Percentiles rank a stretch among this genome's conserved stretches.
Evolutionary conservation across 1,284 basidiomycete species (phyloP).

Genomic region (Cutaneotrichosporon sp.): DNA sequence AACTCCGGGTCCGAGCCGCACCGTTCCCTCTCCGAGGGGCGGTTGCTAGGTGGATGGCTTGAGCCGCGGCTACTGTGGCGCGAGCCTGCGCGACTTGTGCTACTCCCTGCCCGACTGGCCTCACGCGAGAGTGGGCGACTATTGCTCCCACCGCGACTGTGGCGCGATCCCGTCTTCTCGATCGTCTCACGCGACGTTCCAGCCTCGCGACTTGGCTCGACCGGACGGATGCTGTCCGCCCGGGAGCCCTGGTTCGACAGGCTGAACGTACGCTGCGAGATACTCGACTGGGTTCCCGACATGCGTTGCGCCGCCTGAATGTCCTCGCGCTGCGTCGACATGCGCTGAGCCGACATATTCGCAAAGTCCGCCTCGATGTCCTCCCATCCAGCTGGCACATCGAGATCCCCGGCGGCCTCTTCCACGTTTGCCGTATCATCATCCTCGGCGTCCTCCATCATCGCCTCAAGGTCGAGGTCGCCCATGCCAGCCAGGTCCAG

Average conservation of each 20-base stretch:
- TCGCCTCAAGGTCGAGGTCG: constrained; percentile 23
- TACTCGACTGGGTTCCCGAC: background rate
- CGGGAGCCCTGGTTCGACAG: background rate
- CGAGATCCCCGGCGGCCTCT: background rate
- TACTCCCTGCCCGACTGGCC: background rate
- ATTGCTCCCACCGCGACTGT: too few relatives aligned
- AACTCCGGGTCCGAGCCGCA: background rate
- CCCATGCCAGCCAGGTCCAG: constrained; percentile 28
- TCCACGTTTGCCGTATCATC: constrained; percentile 2
- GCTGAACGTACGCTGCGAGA: background rate
- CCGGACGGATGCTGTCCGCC: background rate
- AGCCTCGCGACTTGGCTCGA: background rate
- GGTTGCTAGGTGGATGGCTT: background rate
- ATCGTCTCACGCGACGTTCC: background rate
- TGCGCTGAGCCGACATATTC: constrained; percentile 4
- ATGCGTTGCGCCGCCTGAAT: background rate
- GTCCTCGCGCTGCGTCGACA: constrained; percentile 15
- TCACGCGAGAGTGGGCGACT: background rate
- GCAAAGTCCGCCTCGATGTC: constrained; percentile 11
- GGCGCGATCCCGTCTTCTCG: background rate
- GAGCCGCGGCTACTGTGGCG: background rate
- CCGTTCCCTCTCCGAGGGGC: background rate
- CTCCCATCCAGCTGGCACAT: constrained; percentile 11
- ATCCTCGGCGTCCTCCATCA: constrained; percentile 30
- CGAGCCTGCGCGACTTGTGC: background rate